phyloP scores from a whole-genome alignment of 805 yeast genomes.

The Myxozyma melibiosi region DNA sequence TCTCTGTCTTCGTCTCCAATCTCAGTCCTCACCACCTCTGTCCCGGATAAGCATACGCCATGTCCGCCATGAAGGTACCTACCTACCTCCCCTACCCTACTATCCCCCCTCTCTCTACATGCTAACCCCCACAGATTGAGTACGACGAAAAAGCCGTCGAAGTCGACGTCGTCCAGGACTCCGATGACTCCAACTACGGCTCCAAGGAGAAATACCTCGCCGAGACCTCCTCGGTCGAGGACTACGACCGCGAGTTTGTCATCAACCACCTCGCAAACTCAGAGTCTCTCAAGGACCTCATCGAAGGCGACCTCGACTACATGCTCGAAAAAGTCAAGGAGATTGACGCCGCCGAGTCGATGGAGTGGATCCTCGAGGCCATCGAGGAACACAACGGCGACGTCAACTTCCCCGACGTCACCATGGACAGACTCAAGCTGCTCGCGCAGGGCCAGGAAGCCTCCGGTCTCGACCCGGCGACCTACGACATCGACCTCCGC shows the following conservation, averaged over 20 bases:
- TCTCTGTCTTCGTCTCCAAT: no score
- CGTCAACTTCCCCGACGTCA: constrained; percentile 48
- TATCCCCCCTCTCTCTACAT: no score
- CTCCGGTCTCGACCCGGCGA: constrained; percentile 6
- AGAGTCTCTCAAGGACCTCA: constrained; percentile 1
- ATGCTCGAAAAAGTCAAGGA: constrained; percentile 2
- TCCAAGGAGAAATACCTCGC: constrained; percentile 15
- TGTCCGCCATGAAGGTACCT: no score
- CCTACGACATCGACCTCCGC: constrained; percentile 16
- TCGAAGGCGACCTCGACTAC: constrained; percentile 9
- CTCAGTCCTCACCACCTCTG: no score
- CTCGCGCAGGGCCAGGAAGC: constrained; percentile 17
- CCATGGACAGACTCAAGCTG: constrained; percentile 41
- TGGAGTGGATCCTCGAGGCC: constrained; percentile 10
- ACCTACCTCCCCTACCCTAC: not conserved
- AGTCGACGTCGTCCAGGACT: constrained; percentile 1
- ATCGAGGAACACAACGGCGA: constrained; percentile 45
- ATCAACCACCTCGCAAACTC: constrained; percentile 6
- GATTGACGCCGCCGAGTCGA: constrained; percentile 4
- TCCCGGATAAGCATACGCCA: no score
- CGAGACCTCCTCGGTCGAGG: constrained; percentile 1
- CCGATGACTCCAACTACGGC: not conserved
- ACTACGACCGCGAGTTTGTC: constrained; percentile 14
- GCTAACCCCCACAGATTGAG: not conserved
- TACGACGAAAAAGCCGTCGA: constrained; percentile 12